Base-by-base conservation (phyloP, 2,329 filamentous ascomycete species). In the Fusarium coicis region DNA sequence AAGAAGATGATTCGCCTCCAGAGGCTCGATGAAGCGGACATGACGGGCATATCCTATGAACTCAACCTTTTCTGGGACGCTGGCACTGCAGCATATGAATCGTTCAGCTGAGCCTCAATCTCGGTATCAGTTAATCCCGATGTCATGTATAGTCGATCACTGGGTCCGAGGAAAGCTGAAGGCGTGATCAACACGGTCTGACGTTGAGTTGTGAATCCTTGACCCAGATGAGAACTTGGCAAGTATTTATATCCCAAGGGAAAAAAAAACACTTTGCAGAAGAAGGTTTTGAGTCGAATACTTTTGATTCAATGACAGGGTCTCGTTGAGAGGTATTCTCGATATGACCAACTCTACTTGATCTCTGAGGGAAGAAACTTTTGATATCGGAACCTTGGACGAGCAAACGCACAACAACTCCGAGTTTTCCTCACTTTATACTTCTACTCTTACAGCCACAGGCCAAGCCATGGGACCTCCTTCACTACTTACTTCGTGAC, bases 61-160 rank as follows among this genome's bases (percentile, higher is more conserved):
- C 28, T 58, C 15, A 28, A 44, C 54, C 30, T 16, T 61, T 36
- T 23, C 26, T 49, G 1, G 28, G 28, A 46, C 15, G 40, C 28
- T 32, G 50, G 52, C 28, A 43, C 18, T 32, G 68, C 44, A 43
- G 50, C 32, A 58, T 73, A 72, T 72, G 72, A 66, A 43, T 46
- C 42, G 54, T 68, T n/a, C 28, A 52, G 23, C 49, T 68, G 63
- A 73, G 70, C 71, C 71, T 74, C 71, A 74, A 71, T 71, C 49
- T 47, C n/a, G 67, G 71, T 72, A 57, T 44, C 58, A 64, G 71
- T 54, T 42, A 68, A 73, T 74, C 71, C 54, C 59, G 58, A 74
- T 73, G 71, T 74, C 71, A 74, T 73, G 21, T 49, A 56, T 37
- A 55, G 71, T 61, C 63, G 71, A 74, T 73, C 71, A 68, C 55